Evolutionary conservation across 2,329 filamentous ascomycete genomes (phyloP).

Genomic region (Ophiostoma sp.): DNA sequence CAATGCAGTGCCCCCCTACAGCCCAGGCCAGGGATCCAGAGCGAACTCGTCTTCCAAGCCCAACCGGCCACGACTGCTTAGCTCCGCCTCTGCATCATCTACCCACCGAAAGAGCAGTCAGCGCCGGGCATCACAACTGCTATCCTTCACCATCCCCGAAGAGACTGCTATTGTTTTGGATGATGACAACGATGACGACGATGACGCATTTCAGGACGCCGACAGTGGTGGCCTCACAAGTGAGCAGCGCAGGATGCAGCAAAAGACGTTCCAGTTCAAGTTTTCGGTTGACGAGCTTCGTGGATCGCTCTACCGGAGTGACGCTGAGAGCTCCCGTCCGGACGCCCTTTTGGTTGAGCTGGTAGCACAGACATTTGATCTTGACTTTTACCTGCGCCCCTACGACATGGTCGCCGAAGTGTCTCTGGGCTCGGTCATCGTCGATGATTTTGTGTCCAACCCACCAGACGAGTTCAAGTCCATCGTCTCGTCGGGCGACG

Average conservation of each 20-base stretch:
- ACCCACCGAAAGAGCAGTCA: constrained; percentile 42
- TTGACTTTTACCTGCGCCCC: constrained; percentile 81
- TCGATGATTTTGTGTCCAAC: constrained; percentile 93
- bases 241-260: constrained; percentile 67
- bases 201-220: constrained; percentile 63
- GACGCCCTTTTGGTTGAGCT: constrained; percentile 86
- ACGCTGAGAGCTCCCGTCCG: constrained; percentile 66
- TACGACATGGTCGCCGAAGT: constrained; percentile 94
- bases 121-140: constrained; percentile 63
- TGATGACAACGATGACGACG: constrained; percentile 52
- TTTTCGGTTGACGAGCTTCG: constrained; percentile 93
- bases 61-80: constrained; percentile 42
- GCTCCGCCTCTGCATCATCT: constrained; percentile 43
- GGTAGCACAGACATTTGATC: constrained; percentile 79
- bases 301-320: constrained; percentile 84
- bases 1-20: constrained; percentile 27
- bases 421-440: constrained; percentile 74
- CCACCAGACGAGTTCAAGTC: constrained; percentile 89
- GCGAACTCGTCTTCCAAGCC: constrained; percentile 27
- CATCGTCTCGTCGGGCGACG: constrained; percentile 80
- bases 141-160: constrained; percentile 54
- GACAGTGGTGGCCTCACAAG: constrained; percentile 48
- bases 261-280: constrained; percentile 91
- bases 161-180: constrained; percentile 74
- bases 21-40: neutral